Evolutionary conservation across 2,329 filamentous ascomycete species (phyloP).

Genomic region (Neonectria neomacrospora): DNA sequence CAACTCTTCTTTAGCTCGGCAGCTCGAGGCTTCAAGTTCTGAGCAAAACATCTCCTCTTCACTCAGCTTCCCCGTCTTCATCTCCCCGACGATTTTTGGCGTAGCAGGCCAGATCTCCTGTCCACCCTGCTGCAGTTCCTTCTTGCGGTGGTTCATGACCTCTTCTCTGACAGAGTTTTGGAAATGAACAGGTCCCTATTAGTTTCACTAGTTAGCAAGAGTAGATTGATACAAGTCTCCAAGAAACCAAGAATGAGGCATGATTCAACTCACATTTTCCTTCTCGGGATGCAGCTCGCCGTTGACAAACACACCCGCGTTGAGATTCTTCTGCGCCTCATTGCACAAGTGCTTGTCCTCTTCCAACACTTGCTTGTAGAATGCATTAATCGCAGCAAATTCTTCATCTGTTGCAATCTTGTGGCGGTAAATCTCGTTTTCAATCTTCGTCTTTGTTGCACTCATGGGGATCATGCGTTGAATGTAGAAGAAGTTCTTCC

Average conservation of each 20-base stretch:
- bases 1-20: conserved; percentile 24
- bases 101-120: conserved; percentile 61
- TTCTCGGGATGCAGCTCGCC: conserved; percentile 70
- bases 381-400: conserved; percentile 65
- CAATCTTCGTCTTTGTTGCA: conserved; percentile 63
- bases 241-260: background rate
- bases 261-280: conserved; percentile 58
- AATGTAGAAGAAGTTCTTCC: conserved; percentile 70
- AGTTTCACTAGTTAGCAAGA: conserved; percentile 35
- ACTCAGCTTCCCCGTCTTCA: conserved; percentile 41
- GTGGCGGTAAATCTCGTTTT: conserved; percentile 71
- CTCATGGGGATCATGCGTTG: conserved; percentile 68
- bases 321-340: conserved; percentile 68
- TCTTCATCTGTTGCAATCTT: conserved; percentile 66
- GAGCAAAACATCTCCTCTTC: conserved; percentile 46
- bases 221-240: background rate
- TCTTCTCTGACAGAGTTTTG: conserved; percentile 58
- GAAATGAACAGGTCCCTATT: conserved; percentile 62
- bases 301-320: conserved; percentile 69
- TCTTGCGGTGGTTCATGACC: conserved; percentile 56
- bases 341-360: conserved; percentile 73
- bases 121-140: conserved; percentile 53
- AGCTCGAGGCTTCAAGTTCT: conserved; percentile 31
- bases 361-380: conserved; percentile 71
- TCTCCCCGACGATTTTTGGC: conserved; percentile 32